These are phyloP conservation scores for Sporothrix variecibatus DNA, from an alignment of 2,329 filamentous ascomycete species.

Conservation along the genomic window DNA sequence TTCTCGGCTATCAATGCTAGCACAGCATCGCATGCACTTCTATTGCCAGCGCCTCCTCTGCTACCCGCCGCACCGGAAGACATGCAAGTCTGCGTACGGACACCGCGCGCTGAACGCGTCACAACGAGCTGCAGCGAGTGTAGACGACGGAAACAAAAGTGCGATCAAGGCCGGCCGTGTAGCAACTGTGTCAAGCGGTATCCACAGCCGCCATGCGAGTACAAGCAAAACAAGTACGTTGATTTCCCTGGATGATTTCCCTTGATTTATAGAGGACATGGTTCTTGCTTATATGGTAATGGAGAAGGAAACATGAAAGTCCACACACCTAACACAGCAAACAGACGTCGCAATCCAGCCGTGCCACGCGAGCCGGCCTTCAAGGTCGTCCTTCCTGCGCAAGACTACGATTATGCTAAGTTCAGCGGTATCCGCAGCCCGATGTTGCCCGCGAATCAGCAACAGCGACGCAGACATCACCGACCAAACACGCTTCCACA, in stretches of 20 bases:
- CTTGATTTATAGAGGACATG: no score
- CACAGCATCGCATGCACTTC: not conserved
- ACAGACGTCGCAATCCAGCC: slow-evolving; percentile 23
- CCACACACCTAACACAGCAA: slow-evolving; percentile 11
- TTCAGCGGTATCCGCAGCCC: slow-evolving; percentile 30
- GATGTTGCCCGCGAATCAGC: slow-evolving; percentile 29
- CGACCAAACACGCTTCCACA: not conserved
- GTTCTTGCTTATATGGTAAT: no score
- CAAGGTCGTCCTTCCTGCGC: slow-evolving; percentile 32
- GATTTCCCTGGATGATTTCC: no score
- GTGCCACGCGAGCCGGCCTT: slow-evolving; percentile 34
- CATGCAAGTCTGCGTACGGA: slow-evolving; percentile 36
- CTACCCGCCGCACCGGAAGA: slow-evolving; percentile 35
- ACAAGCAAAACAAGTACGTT: slow-evolving; percentile 36
- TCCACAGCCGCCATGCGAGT: slow-evolving; percentile 54
- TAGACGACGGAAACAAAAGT: slow-evolving; percentile 54
- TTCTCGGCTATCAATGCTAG: not conserved
- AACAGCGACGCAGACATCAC: not conserved
- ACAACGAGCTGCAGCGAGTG: slow-evolving; percentile 51
- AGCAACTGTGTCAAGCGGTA: slow-evolving; percentile 56
- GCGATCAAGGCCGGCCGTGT: slow-evolving; percentile 57
- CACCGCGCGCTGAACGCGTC: slow-evolving; percentile 34
- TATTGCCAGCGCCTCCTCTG: slow-evolving; percentile 23
- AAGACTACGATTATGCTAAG: slow-evolving; percentile 15
- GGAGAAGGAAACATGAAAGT: no score